Evolutionary conservation across 768 basidiomycete species (phyloP), one percentile per base, ranked within the genome.

Genomic region (Trametes coccinea): DNA sequence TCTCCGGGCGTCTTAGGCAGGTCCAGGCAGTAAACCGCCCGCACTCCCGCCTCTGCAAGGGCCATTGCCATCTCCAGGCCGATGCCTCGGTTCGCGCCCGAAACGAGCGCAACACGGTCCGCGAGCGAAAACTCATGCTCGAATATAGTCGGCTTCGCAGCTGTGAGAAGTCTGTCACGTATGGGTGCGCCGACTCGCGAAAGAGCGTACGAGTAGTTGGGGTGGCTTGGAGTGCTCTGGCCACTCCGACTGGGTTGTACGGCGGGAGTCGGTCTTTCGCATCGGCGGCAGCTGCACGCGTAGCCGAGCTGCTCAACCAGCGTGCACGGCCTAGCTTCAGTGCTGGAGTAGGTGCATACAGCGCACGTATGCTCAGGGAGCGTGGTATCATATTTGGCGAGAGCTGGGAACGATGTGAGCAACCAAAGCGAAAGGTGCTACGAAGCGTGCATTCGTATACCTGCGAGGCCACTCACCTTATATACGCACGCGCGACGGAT

Each of bases 11-110:
- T 70, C 46, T 69, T 60, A 1, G 87, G 81, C 5, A 90, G 76
- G 70, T 90, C 89, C 7, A 90, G 73, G 68, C 87, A 89, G 70
- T 90, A 90, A 10, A 90, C 79, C 0, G 78, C 85, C 17, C 71
- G 66, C 9, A 87, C 87, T 27, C 90, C 90, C 14, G 84, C 86
- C 75, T 92, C 91, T 33, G 82, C 82, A 40, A 92, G 74, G 2
- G 86, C 84, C 51, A 92, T 74, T 33, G 89, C 89, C 86, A 88
- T 87, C 75, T 93, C 92, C 10, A 93, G 82, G 3, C 92, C 92
- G 11, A 93, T 81, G 0, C 91, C 79, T 33, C 76, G 75, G 63
- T 77, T 74, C 14, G 62, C 79, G 8, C 78, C 78, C 14, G 76
- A 73, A 14, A 80, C 76, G 48, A 78, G 66, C 29, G 70, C 76